Evolutionary conservation across 495 filamentous ascomycete genomes (phyloP).

Genomic region (Podospora pseudocomata): DNA sequence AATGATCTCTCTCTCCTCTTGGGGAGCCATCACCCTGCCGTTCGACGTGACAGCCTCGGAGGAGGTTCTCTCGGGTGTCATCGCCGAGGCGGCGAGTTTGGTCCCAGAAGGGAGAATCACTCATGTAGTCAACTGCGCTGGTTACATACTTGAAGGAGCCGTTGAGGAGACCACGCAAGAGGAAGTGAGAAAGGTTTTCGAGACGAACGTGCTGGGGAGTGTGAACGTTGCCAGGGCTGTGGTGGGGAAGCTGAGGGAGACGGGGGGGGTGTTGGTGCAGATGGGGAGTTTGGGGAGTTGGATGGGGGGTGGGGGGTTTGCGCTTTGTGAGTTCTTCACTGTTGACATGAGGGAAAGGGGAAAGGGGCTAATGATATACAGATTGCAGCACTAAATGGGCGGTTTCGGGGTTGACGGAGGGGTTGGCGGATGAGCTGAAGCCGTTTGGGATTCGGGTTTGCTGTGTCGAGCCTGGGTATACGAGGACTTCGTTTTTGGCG

Average conservation of each 20-base stretch:
- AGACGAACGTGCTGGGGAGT: conserved; percentile 51
- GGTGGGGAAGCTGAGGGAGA: conserved; percentile 40
- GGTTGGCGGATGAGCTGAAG: conserved; percentile 39
- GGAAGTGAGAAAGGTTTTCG: conserved; percentile 38
- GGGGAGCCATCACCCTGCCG: conserved; percentile 35
- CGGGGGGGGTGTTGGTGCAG: conserved; percentile 44
- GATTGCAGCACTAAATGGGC: conserved; percentile 48
- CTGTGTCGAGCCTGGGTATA: conserved; percentile 49
- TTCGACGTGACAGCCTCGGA: conserved; percentile 43
- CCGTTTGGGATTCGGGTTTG: conserved; percentile 45
- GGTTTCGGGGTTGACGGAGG: conserved; percentile 40
- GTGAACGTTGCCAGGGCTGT: conserved; percentile 42
- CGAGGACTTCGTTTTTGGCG: conserved; percentile 35
- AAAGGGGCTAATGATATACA: conserved; percentile 7
- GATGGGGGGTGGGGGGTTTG: conserved; percentile 26
- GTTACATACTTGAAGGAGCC: conserved; percentile 37
- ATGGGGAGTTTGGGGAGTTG: conserved; percentile 43
- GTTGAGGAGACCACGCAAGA: conserved; percentile 40
- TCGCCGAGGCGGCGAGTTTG: conserved; percentile 27
- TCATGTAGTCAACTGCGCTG: conserved; percentile 40
- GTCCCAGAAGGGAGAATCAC: conserved; percentile 36
- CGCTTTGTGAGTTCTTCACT: conserved; percentile 29
- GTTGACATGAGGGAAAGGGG: background rate
- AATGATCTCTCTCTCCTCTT: conserved; percentile 31
- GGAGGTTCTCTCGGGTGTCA: conserved; percentile 26